Conservation (phyloP, 768 basidiomycete genomes). For the Albatrellus ellisii region DNA sequence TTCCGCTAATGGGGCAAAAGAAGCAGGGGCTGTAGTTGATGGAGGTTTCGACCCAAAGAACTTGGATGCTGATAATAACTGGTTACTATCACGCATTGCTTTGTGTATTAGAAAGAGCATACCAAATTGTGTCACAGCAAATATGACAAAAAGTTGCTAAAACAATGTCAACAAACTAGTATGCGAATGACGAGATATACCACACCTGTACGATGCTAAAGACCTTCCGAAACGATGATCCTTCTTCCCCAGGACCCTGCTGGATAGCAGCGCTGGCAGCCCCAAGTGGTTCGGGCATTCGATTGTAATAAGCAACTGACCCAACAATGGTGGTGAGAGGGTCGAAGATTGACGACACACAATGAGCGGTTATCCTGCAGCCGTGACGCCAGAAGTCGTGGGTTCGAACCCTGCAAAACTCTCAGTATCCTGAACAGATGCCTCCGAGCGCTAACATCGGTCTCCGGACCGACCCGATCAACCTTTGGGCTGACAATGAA, state of each 20-base stretch:
- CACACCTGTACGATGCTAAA: slow-evolving; percentile 31
- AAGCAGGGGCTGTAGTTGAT: slow-evolving; percentile 17
- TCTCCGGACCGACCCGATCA: too few relatives aligned
- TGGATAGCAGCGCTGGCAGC: slow-evolving; percentile 13
- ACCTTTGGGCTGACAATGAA: too few relatives aligned
- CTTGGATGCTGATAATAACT: slow-evolving; percentile 27
- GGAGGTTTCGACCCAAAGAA: slow-evolving; percentile 26
- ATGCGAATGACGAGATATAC: background rate
- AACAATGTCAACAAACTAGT: slow-evolving; percentile 4
- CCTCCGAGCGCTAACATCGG: too few relatives aligned
- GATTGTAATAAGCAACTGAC: too few relatives aligned
- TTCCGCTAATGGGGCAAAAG: slow-evolving; percentile 15
- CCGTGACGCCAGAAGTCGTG: too few relatives aligned
- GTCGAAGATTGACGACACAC: too few relatives aligned
- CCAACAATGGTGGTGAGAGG: too few relatives aligned
- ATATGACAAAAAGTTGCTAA: slow-evolving; percentile 61
- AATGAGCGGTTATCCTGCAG: too few relatives aligned
- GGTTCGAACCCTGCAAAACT: too few relatives aligned
- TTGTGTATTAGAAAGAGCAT: slow-evolving; percentile 13
- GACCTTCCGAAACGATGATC: slow-evolving; percentile 24
- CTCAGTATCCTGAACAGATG: too few relatives aligned
- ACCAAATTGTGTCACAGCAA: slow-evolving; percentile 57
- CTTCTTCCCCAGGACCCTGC: slow-evolving; percentile 17
- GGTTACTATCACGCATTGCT: slow-evolving; percentile 2
- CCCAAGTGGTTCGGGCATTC: too few relatives aligned